Conservation (phyloP, 163 green algal genomes). For the Scenedesmus sp. region DNA sequence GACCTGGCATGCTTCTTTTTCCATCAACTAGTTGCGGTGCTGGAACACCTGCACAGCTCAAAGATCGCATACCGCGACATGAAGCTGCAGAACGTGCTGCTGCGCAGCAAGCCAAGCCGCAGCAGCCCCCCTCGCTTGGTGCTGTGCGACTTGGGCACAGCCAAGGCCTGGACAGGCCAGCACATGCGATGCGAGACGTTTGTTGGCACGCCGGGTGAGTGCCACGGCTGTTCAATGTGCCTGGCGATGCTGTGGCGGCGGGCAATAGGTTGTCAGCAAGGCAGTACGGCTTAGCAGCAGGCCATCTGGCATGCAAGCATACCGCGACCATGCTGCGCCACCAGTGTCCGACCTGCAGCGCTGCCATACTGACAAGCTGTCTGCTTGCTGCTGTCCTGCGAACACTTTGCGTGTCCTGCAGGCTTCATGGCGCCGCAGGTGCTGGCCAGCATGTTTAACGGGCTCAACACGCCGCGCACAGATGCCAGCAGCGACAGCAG, state of each 20-base stretch:
- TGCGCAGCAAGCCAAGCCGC: slow-evolving; percentile 5
- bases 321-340: background rate
- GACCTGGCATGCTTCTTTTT: slow-evolving; percentile 39
- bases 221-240: background rate
- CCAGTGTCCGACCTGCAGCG: background rate
- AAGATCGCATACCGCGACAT: slow-evolving; percentile 45
- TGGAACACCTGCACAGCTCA: slow-evolving; percentile 40
- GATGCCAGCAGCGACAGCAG: background rate
- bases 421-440: slow-evolving; percentile 53
- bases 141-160: slow-evolving; percentile 45
- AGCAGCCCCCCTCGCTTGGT: slow-evolving; percentile 24
- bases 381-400: background rate
- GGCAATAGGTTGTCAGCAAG: background rate
- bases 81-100: slow-evolving; percentile 54
- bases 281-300: background rate
- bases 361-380: background rate
- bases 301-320: background rate
- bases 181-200: slow-evolving; percentile 36
- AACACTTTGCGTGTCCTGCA: background rate
- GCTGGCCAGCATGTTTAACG: slow-evolving; percentile 33
- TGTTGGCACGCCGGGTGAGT: slow-evolving; percentile 47
- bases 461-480: too few species aligned
- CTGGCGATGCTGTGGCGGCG: background rate
- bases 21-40: slow-evolving; percentile 28
- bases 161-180: slow-evolving; percentile 33